Conservation (phyloP, 2,329 filamentous ascomycete genomes). For the Fusarium sp. region DNA sequence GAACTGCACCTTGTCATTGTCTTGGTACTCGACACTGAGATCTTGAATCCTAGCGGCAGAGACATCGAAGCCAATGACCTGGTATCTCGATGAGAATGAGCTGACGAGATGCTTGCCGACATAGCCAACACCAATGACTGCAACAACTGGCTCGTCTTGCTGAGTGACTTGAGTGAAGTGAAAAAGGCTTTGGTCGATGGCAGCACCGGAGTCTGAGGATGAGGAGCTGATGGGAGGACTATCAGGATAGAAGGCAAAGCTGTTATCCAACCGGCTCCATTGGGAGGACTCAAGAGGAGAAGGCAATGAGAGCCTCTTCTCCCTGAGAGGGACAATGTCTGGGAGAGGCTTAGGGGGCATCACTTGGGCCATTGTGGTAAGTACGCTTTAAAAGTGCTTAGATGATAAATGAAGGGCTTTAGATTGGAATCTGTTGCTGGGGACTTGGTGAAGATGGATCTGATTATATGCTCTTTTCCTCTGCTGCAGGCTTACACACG, state of each 20-base stretch:
- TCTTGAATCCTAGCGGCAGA: conserved; percentile 53
- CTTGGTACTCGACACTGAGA: conserved; percentile 47
- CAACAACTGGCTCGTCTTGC: conserved; percentile 52
- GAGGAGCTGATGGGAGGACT: conserved; percentile 27
- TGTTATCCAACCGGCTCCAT: conserved; percentile 18
- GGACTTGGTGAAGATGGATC: background rate
- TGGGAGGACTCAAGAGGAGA: conserved; percentile 11
- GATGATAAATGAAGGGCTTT: background rate
- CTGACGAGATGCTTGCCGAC: conserved; percentile 62
- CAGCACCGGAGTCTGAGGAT: conserved; percentile 2
- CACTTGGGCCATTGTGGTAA: conserved; percentile 16
- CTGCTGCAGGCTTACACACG: background rate
- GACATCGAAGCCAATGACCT: conserved; percentile 62
- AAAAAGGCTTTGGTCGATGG: background rate
- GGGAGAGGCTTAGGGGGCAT: background rate
- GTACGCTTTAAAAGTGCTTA: background rate
- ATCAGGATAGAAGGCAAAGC: conserved; percentile 23
- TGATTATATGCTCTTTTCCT: conserved; percentile 17
- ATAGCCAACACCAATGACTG: conserved; percentile 65
- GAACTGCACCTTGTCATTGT: conserved; percentile 39
- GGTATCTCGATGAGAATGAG: conserved; percentile 56
- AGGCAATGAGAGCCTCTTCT: background rate
- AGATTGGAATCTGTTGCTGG: background rate
- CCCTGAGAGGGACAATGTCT: background rate
- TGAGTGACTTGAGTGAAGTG: background rate